Base-by-base conservation (phyloP, 352 stramenopile genomes). In the Pythium scleroteichum region DNA sequence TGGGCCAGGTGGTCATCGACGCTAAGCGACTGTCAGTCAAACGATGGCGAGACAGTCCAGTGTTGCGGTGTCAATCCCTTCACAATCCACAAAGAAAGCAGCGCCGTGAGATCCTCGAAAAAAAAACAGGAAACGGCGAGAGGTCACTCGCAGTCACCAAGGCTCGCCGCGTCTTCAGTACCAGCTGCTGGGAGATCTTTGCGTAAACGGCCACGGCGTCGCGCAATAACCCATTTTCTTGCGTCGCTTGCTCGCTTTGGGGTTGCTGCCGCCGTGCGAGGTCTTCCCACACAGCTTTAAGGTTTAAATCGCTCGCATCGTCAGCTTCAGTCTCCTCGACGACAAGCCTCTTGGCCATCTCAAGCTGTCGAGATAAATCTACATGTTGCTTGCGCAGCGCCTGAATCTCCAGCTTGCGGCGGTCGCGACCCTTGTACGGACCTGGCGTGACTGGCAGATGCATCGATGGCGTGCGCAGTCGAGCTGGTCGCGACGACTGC, bases 341-440 rank as follows among this genome's bases (percentile, higher is more conserved):
- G 29, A 13, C 46, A 14, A 22, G 38, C 10, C 20, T 24, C n/a
- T 17, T 40, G 3, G 35, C 35, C 40, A 14, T 16, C 4, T 50
- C 39, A 16, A 59, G 40, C 24, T 51, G 39, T 4, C 29, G 27
- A n/a, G 50, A 12, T 4, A 60, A 26, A 3, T 40, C 26, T 8
- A 17, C 17, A 3, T 41, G 14, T 26, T 60, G 41, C 19, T 52
- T 14, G 26, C 53, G 53, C 26, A 60, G 27, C n/a, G 53, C 40
- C 42, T 46, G 53, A 27, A 60, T 60, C 42, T 60, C 53, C 26
- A 52, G 41, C 41, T 60, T 60, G 41, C 53, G 53, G 7, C 41
- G 53, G 41, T 60, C 52, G 41, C 53, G 53, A 12, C 53, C 41
- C 16, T 32, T 53, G 42, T 60, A 60, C 17, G 48, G 27, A n/a